Base-by-base conservation (phyloP, 75 land plant genomes). In the Cryptomeria japonica region DNA sequence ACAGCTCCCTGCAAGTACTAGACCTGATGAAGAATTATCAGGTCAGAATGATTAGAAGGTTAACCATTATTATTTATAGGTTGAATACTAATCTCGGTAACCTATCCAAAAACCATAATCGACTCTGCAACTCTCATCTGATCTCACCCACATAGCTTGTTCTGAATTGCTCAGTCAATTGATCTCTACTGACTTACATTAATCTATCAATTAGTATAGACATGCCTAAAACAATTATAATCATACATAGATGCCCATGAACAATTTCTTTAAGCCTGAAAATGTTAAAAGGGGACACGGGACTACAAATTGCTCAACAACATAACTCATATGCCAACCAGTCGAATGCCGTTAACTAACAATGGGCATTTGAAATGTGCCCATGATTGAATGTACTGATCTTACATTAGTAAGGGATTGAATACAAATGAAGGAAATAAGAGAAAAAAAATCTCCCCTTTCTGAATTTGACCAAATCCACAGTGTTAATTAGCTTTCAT, bases 351-450 rank as follows among this genome's bases (percentile, higher is more conserved):
- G 46, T 82, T 82, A 32, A 82, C n/a, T 82, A 82, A 32, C 5
- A 13, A 28, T 82, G 84, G 84, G 84, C 84, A 82, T n/a, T 11
- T 39, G 34, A n/a, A 46, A 44, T 82, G 51, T 49, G 84, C 84
- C 84, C 47, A 0, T 46, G n/a, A 36, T 80, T 42, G n/a, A 44
- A 82, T 46, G 28, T 41, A 22, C 4, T 11, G 31, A 82, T 82
- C n/a, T 12, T 41, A 82, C 84, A n/a, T 10, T 46, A 46, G 53
- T 13, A 44, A 10, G 31, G 51, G 49, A 82, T 82, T 12, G 51
- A 39, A 46, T 46, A 25, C 34, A 34, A 34, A 82, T 82, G 32
- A 28, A 14, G 46, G 16, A 82, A 13, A 79, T 18, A 25, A 44
- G 32, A 46, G 13, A 42, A n/a, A 79, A 42, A 46, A 82, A 46